Conservation (phyloP, 2,329 filamentous ascomycete genomes). For the Botrytis tulipae region DNA sequence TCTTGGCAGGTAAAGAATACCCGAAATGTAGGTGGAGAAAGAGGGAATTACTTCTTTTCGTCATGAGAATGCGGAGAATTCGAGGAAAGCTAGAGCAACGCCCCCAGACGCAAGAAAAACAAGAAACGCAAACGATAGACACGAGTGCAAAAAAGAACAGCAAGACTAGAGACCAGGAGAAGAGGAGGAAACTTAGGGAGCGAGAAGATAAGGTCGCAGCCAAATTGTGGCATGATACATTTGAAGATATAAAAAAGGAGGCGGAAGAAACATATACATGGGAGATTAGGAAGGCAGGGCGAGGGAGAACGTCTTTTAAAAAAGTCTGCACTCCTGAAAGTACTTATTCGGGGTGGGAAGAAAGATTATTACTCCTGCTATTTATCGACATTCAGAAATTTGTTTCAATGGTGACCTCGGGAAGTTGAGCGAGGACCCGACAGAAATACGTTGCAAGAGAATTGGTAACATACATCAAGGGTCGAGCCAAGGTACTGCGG, state of each 20-base stretch:
- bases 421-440: background rate
- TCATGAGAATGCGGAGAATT: background rate
- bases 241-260: accelerated
- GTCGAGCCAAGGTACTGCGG: background rate
- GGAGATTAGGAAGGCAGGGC: too few species aligned
- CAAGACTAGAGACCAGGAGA: background rate
- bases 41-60: background rate
- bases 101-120: background rate
- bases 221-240: background rate
- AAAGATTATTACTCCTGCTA: background rate
- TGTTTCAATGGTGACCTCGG: background rate
- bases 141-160: background rate
- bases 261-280: too few species aligned
- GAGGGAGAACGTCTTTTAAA: background rate
- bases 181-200: background rate
- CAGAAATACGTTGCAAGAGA: background rate
- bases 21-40: background rate
- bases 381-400: background rate
- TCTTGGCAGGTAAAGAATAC: background rate
- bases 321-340: accelerated
- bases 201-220: background rate
- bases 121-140: background rate
- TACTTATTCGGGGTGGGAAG: background rate
- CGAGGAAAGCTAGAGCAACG: too few species aligned
- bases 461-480: background rate